These are phyloP conservation scores for Botrytis sinoallii DNA, from an alignment of 2,329 filamentous ascomycete genomes.

Conservation along the genomic window DNA sequence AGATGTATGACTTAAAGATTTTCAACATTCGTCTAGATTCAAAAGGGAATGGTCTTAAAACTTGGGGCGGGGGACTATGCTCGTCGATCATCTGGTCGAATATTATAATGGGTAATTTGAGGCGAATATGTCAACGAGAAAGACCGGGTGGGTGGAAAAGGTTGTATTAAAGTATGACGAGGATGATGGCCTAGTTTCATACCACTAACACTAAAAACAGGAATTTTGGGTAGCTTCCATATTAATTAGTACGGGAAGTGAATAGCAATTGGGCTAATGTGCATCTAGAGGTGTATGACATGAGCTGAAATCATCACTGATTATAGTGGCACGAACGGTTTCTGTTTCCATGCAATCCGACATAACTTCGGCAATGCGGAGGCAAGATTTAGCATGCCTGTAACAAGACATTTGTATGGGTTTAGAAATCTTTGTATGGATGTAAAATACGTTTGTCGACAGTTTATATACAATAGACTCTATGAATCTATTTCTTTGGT, in stretches of 20 bases:
- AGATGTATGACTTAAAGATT: not conserved
- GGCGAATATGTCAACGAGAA: not conserved
- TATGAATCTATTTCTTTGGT: slow-evolving; percentile 73
- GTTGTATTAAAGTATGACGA: not conserved
- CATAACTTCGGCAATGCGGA: not conserved
- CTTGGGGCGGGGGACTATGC: not conserved
- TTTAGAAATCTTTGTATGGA: not conserved
- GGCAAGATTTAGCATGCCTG: not conserved
- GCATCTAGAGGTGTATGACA: not conserved
- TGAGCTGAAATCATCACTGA: not conserved
- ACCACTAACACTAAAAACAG: not conserved
- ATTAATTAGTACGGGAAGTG: not conserved
- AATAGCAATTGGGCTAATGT: too few relatives aligned
- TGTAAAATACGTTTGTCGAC: slow-evolving; percentile 20
- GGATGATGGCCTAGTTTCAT: not conserved
- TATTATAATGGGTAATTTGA: not conserved
- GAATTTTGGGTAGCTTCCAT: not conserved
- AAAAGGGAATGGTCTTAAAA: not conserved
- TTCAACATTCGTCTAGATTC: not conserved
- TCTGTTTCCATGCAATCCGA: not conserved
- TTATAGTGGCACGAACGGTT: not conserved
- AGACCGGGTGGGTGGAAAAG: not conserved
- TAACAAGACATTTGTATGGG: not conserved
- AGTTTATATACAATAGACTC: slow-evolving; percentile 34
- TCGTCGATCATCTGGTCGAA: not conserved